phyloP scores from a whole-genome alignment of 176 grass and related monocot species.

The Oryza meyeriana region DNA sequence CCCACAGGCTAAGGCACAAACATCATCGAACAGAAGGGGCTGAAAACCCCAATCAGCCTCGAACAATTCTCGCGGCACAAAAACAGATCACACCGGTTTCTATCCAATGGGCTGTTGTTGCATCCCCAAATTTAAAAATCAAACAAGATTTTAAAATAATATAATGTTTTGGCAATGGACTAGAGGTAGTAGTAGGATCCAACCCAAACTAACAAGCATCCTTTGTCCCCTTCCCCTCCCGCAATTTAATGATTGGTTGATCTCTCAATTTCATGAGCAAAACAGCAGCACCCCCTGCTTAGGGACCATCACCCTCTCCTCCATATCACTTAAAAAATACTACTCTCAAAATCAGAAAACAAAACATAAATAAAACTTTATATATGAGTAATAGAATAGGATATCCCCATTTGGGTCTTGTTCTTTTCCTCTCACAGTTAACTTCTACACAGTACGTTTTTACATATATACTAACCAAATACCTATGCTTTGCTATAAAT shows the following conservation, averaged over 20 bases:
- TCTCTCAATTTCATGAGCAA: slow-evolving; percentile 57
- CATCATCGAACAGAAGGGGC: slow-evolving; percentile 13
- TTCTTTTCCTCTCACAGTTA: too few relatives aligned
- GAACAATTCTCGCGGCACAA: slow-evolving; percentile 3
- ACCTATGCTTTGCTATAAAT: too few relatives aligned
- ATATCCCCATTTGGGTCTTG: neutral
- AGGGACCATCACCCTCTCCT: slow-evolving; percentile 52
- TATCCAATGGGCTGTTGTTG: slow-evolving; percentile 44
- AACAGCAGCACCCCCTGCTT: slow-evolving; percentile 46
- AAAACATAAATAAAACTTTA: neutral
- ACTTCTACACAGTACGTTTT: too few relatives aligned
- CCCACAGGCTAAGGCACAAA: neutral
- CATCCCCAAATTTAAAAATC: slow-evolving; percentile 19
- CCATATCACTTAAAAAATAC: slow-evolving; percentile 2
- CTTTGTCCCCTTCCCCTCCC: slow-evolving; percentile 42
- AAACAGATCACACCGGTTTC: slow-evolving; percentile 32
- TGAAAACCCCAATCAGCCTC: slow-evolving; percentile 37
- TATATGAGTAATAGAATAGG: neutral
- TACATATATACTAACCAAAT: too few relatives aligned
- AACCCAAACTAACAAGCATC: slow-evolving; percentile 57
- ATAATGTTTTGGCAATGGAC: neutral
- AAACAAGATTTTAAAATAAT: neutral
- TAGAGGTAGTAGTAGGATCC: neutral
- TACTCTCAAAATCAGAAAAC: slow-evolving; percentile 22
- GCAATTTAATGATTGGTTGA: slow-evolving; percentile 65